These are phyloP conservation scores for Neofusicoccum ribis DNA, from an alignment of 2,329 filamentous ascomycete genomes.

Conservation along the genomic window DNA sequence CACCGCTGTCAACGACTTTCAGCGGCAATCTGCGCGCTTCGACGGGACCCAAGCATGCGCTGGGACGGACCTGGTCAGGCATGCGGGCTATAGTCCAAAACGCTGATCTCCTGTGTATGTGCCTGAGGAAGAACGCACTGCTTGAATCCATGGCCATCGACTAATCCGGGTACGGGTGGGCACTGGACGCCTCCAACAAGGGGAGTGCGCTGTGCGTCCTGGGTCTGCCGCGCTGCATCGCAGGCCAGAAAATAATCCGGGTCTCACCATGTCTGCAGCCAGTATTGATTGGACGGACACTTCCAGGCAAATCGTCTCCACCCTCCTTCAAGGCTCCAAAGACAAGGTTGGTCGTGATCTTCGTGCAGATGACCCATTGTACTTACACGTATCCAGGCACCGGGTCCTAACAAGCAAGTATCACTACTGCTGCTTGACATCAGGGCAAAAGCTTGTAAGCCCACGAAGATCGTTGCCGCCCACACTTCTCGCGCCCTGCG, in stretches of 20 bases:
- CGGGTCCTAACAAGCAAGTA: background rate
- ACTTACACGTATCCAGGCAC: conserved; percentile 6
- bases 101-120: no score
- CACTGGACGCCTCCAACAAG: background rate
- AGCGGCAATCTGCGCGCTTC: background rate
- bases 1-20: background rate
- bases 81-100: background rate
- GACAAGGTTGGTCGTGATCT: background rate
- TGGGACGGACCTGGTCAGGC: no score
- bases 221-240: background rate
- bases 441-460: background rate
- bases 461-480: background rate
- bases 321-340: background rate
- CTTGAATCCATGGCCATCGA: background rate
- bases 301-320: background rate
- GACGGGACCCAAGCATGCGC: background rate
- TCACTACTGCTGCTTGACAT: conserved; percentile 6
- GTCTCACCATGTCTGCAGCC: background rate
- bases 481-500: background rate
- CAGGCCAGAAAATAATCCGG: conserved; percentile 2
- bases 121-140: background rate
- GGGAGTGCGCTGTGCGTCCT: no score
- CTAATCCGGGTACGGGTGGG: background rate
- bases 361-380: background rate
- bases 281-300: background rate